phyloP scores from a whole-genome alignment of 192 early-diverging fungal species.

The Backusella luteola region DNA sequence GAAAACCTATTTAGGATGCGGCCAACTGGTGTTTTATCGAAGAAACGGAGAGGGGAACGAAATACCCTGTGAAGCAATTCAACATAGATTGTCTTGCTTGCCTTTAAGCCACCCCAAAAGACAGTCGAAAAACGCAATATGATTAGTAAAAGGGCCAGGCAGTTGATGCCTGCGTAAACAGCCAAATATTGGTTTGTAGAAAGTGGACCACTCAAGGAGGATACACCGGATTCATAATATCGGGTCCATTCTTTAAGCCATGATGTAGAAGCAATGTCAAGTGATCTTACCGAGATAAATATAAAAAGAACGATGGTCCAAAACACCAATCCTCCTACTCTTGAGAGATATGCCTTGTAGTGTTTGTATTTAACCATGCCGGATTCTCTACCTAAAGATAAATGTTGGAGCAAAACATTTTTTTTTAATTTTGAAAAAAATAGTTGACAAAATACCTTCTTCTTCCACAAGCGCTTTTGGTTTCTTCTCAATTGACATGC shows the following conservation, averaged over 20 bases:
- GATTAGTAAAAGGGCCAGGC: not conserved
- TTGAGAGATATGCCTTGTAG: not conserved
- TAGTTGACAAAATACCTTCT: slow-evolving; percentile 23
- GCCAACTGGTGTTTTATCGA: slow-evolving; percentile 83
- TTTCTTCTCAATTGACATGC: slow-evolving; percentile 3
- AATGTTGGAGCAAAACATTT: not conserved
- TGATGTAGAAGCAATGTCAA: not conserved
- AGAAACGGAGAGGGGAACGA: slow-evolving; percentile 78
- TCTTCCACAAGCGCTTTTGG: slow-evolving; percentile 45
- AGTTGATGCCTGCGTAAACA: not conserved
- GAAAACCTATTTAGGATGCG: slow-evolving; percentile 87
- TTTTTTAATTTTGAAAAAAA: not conserved
- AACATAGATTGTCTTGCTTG: slow-evolving; percentile 54
- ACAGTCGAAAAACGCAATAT: slow-evolving; percentile 16
- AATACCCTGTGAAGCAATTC: slow-evolving; percentile 55
- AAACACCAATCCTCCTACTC: not conserved
- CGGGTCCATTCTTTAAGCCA: not conserved
- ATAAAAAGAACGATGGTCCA: not conserved
- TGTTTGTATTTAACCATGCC: not conserved
- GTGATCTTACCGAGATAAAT: not conserved
- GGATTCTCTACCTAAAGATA: not conserved
- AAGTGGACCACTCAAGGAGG: not conserved
- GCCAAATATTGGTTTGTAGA: not conserved
- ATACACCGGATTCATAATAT: not conserved
- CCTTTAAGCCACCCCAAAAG: slow-evolving; percentile 48